A percentile compares a stretch with the other conserved stretches of the same genome.
Conservation (phyloP, 306 rosid species). For the Lathyrus oleraceus region DNA sequence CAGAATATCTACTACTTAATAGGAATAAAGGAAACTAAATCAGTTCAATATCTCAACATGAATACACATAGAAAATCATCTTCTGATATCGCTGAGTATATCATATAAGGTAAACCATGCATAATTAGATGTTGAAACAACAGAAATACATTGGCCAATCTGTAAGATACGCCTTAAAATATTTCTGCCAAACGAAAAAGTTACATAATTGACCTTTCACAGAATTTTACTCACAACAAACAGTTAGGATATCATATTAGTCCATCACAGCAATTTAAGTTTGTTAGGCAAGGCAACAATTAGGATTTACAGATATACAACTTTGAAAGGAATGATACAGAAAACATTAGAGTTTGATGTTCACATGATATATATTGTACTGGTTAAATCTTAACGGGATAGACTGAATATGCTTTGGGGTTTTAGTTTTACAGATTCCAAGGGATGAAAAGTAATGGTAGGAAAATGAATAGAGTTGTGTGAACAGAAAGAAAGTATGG, state of each 20-base stretch:
- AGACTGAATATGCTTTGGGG: not conserved
- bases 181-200: not conserved
- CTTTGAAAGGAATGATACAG: not conserved
- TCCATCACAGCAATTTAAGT: not conserved
- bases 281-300: not conserved
- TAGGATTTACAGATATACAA: not conserved
- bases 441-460: slow-evolving; percentile 5
- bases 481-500: not conserved
- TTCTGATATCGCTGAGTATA: not conserved
- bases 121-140: not conserved
- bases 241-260: not conserved
- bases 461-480: slow-evolving; percentile 3
- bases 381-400: too few relatives aligned
- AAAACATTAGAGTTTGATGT: too few relatives aligned
- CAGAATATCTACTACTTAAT: too few relatives aligned
- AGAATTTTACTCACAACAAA: not conserved
- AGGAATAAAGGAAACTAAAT: too few relatives aligned
- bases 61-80: slow-evolving; percentile 4
- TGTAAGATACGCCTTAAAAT: not conserved
- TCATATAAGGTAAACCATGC: not conserved
- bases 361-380: too few relatives aligned
- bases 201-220: not conserved
- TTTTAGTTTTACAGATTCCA: not conserved
- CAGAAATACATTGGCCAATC: not conserved
- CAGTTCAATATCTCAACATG: not conserved